Evolutionary conservation across 305 asterid species (phyloP).

Genomic region (Nicotiana rustica): DNA sequence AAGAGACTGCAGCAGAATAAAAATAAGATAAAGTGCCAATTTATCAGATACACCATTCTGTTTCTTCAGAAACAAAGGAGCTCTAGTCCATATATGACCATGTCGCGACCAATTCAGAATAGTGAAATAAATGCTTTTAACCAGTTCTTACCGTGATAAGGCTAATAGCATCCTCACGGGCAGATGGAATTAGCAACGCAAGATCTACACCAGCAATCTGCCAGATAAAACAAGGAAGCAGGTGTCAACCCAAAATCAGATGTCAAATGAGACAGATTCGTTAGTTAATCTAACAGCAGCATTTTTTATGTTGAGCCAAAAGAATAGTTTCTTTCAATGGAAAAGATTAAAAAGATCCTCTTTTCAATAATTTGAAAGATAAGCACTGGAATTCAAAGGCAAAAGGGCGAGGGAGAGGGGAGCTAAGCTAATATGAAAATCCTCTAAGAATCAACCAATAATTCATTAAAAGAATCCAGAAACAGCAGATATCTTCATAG

Average conservation of each 20-base stretch:
- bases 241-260: not conserved
- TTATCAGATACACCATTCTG: not conserved
- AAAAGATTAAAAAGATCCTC: not conserved
- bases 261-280: not conserved
- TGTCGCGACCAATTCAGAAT: not conserved
- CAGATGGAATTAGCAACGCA: slow-evolving; percentile 74
- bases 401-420: not conserved
- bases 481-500: not conserved
- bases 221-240: slow-evolving; percentile 14
- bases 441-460: not conserved
- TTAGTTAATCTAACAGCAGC: not conserved
- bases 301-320: not conserved
- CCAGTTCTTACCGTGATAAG: slow-evolving; percentile 67
- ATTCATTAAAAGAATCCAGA: not conserved
- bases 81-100: slow-evolving; percentile 3
- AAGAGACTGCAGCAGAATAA: slow-evolving; percentile 60
- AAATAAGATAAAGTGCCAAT: slow-evolving; percentile 21
- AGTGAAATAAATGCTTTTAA: not conserved
- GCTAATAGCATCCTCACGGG: slow-evolving; percentile 73
- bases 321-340: not conserved
- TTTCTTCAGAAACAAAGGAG: not conserved
- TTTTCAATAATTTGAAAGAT: not conserved
- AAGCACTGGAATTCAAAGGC: slow-evolving; percentile 21
- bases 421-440: not conserved
- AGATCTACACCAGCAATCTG: slow-evolving; percentile 78